Conservation (phyloP, 768 basidiomycete genomes). For the Russula vinacea region DNA sequence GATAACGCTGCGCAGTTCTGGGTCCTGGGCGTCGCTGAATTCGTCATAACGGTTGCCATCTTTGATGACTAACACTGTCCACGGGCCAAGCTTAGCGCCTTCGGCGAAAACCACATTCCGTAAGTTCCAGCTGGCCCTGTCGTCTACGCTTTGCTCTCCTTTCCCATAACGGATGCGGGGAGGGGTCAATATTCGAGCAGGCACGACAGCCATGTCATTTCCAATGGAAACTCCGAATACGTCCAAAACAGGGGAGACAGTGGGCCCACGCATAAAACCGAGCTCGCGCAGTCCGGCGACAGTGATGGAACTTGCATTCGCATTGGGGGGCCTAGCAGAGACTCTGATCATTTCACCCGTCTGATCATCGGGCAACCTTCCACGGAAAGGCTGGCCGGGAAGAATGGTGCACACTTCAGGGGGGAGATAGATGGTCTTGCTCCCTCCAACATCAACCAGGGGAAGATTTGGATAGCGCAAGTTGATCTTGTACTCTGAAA, state of each 20-base stretch:
- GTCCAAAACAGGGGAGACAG: constrained; percentile 37
- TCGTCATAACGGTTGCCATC: constrained; percentile 59
- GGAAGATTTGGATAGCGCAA: constrained; percentile 42
- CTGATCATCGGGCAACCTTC: constrained; percentile 55
- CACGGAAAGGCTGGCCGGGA: constrained; percentile 41
- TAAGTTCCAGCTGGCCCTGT: constrained; percentile 53
- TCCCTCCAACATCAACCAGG: constrained; percentile 49
- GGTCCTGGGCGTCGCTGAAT: constrained; percentile 54
- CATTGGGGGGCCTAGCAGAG: constrained; percentile 49
- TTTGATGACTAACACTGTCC: constrained; percentile 66
- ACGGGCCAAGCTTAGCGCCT: constrained; percentile 55
- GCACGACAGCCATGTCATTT: constrained; percentile 52
- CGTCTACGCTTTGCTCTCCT: constrained; percentile 40
- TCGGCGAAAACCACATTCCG: constrained; percentile 57
- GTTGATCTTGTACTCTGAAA: constrained; percentile 43
- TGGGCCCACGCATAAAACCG: constrained; percentile 39
- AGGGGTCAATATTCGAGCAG: constrained; percentile 48
- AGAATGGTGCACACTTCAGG: constrained; percentile 51
- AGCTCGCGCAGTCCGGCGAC: constrained; percentile 44
- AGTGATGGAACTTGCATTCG: constrained; percentile 47
- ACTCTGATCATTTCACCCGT: constrained; percentile 50
- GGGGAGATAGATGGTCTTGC: constrained; percentile 44
- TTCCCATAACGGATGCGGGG: constrained; percentile 44
- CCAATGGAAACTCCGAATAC: constrained; percentile 48
- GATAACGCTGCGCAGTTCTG: constrained; percentile 46